Evolutionary conservation across 2,329 filamentous ascomycete genomes (phyloP).

Genomic region (Alternaria brassicae): DNA sequence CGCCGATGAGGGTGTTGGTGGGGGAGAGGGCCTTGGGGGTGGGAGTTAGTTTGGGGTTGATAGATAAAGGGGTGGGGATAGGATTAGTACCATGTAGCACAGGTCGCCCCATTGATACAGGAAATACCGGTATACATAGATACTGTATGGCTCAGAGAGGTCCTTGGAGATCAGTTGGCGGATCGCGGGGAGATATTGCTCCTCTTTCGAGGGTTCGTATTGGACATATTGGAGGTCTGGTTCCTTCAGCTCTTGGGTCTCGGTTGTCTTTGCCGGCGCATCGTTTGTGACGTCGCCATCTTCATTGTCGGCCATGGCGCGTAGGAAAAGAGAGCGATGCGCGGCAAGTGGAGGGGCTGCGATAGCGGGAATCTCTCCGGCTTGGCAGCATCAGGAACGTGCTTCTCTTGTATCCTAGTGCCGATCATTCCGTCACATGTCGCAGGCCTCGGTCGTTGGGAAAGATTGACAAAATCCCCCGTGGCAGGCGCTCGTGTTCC

Average conservation of each 20-base stretch:
- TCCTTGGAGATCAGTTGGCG: conserved; percentile 93
- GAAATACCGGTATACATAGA: conserved; percentile 99
- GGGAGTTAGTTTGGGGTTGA: conserved; percentile 40
- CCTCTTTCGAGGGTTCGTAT: conserved; percentile 66
- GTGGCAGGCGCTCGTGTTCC: not conserved
- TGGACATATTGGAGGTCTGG: conserved; percentile 63
- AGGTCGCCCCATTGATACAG: conserved; percentile 96
- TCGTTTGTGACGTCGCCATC: not conserved
- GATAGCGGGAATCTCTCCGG: conserved; percentile 5
- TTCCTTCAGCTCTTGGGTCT: conserved; percentile 5
- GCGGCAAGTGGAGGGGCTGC: conserved; percentile 6
- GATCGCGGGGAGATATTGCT: conserved; percentile 80
- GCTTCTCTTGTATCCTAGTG: conserved; percentile 5
- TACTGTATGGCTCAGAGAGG: conserved; percentile 96
- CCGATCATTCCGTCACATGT: conserved; percentile 25
- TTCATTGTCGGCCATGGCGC: conserved; percentile 11
- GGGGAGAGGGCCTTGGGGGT: conserved; percentile 44
- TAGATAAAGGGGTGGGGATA: not conserved
- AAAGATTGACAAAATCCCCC: conserved; percentile 1
- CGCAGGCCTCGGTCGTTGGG: conserved; percentile 7
- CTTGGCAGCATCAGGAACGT: conserved; percentile 12
- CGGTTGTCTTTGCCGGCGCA: not conserved
- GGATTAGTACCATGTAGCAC: conserved; percentile 80
- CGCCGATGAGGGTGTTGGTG: conserved; percentile 73
- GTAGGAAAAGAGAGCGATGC: not conserved